These are phyloP conservation scores for Ulota crispa DNA, from an alignment of 225 moss, liverwort and hornwort genomes.

Conservation along the genomic window DNA sequence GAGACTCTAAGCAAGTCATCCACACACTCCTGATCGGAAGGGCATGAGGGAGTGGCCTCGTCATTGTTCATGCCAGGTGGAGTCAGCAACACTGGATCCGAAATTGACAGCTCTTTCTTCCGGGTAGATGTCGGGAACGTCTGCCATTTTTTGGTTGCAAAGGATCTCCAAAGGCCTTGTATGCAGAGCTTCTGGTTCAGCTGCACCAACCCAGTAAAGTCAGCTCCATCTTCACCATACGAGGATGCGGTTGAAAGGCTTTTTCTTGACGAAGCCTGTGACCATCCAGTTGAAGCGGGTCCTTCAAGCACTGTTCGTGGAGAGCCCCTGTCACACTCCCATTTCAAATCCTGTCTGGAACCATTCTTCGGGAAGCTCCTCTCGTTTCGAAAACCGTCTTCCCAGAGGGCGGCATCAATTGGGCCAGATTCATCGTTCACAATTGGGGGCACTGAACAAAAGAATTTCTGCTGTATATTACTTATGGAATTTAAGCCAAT, in stretches of 20 bases:
- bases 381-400: constrained; percentile 21
- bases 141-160: constrained; percentile 81
- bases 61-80: constrained; percentile 43
- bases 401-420: constrained; percentile 45
- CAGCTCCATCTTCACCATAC: constrained; percentile 56
- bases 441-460: constrained; percentile 45
- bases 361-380: constrained; percentile 11
- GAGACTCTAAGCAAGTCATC: constrained; percentile 58
- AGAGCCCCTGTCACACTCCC: constrained; percentile 56
- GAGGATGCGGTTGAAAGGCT: constrained; percentile 50
- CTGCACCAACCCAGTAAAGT: constrained; percentile 26
- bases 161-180: constrained; percentile 78
- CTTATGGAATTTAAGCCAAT: constrained; percentile 20
- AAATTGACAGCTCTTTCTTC: constrained; percentile 73
- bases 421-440: constrained; percentile 47
- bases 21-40: constrained; percentile 51
- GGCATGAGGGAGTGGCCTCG: not conserved
- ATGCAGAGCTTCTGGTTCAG: constrained; percentile 59
- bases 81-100: constrained; percentile 66
- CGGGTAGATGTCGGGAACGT: constrained; percentile 72
- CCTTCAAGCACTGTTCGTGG: constrained; percentile 93
- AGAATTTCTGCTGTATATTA: constrained; percentile 37
- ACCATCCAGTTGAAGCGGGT: constrained; percentile 71
- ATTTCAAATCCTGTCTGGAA: constrained; percentile 24
- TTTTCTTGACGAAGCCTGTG: constrained; percentile 66